Evolutionary conservation across 495 filamentous ascomycete species (phyloP).

Genomic region (Penicillium canescens): DNA sequence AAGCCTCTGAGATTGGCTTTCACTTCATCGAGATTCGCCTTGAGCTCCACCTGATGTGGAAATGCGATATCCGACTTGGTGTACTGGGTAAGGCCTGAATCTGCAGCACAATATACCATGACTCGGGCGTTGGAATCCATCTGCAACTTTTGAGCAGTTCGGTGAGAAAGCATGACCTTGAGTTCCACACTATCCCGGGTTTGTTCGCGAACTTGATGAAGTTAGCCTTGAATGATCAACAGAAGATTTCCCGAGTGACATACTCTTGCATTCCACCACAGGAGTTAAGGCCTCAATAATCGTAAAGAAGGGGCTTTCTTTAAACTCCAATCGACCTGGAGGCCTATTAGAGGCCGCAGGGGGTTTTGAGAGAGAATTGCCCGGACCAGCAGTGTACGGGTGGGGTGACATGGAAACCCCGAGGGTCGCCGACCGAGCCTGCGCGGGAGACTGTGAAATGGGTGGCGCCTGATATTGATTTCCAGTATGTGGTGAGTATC

Average conservation of each 20-base stretch:
- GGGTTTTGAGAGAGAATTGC: neutral
- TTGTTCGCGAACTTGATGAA: constrained; percentile 45
- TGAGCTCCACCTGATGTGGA: constrained; percentile 87
- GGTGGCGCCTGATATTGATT: constrained; percentile 31
- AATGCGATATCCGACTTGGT: constrained; percentile 76
- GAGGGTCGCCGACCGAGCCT: constrained; percentile 29
- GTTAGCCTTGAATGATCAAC: constrained; percentile 11
- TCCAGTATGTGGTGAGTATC: constrained; percentile 22
- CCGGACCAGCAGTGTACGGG: constrained; percentile 35
- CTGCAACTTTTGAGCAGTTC: constrained; percentile 48
- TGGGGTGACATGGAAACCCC: constrained; percentile 32
- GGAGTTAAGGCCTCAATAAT: constrained; percentile 60
- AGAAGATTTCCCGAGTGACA: constrained; percentile 18
- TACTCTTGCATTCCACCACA: constrained; percentile 69
- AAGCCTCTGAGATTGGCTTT: constrained; percentile 88
- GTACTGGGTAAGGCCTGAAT: constrained; percentile 53
- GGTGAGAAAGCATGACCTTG: constrained; percentile 53
- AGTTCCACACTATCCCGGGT: constrained; percentile 53
- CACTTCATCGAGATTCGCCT: constrained; percentile 82
- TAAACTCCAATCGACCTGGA: constrained; percentile 55
- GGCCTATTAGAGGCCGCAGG: constrained; percentile 16
- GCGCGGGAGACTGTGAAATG: constrained; percentile 22
- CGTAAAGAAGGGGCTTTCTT: constrained; percentile 76
- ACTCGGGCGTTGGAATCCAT: constrained; percentile 58
- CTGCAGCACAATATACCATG: constrained; percentile 79